phyloP scores from a whole-genome alignment of 2,329 filamentous ascomycete species.

The Botrytis squamosa region DNA sequence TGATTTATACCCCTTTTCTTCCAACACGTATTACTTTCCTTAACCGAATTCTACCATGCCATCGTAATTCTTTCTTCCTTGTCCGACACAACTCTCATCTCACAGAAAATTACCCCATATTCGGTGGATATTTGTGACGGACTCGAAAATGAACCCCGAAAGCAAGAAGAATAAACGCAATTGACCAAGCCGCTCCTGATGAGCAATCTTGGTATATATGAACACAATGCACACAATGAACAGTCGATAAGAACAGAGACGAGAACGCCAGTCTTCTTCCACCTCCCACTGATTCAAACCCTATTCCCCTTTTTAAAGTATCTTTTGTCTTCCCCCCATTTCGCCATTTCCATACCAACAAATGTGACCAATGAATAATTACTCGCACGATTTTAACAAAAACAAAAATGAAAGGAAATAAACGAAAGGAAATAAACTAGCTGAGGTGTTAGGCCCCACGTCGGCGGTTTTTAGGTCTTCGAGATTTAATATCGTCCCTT shows the following conservation, averaged over 20 bases:
- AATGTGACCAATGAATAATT: neutral
- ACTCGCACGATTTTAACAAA: neutral
- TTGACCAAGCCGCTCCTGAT: neutral
- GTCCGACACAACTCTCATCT: neutral
- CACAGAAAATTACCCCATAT: neutral
- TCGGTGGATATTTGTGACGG: neutral
- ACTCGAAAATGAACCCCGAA: neutral
- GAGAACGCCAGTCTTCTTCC: neutral
- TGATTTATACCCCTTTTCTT: neutral
- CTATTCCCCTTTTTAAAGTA: neutral
- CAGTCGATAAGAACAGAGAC: neutral
- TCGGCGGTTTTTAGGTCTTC: neutral
- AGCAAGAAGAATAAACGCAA: neutral
- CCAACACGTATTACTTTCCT: neutral
- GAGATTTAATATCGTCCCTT: neutral
- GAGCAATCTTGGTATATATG: neutral
- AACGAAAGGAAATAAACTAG: neutral
- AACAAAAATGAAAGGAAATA: neutral
- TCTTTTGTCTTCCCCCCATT: conserved; percentile 14
- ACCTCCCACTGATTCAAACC: neutral
- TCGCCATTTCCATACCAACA: neutral
- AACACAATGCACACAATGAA: neutral
- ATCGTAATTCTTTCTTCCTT: neutral
- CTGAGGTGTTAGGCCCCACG: neutral
- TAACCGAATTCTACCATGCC: neutral